Percentiles rank a stretch among this genome's conserved stretches.
Evolutionary conservation across 2,329 filamentous ascomycete genomes (phyloP).

Genomic region (Coleophoma cylindrospora): DNA sequence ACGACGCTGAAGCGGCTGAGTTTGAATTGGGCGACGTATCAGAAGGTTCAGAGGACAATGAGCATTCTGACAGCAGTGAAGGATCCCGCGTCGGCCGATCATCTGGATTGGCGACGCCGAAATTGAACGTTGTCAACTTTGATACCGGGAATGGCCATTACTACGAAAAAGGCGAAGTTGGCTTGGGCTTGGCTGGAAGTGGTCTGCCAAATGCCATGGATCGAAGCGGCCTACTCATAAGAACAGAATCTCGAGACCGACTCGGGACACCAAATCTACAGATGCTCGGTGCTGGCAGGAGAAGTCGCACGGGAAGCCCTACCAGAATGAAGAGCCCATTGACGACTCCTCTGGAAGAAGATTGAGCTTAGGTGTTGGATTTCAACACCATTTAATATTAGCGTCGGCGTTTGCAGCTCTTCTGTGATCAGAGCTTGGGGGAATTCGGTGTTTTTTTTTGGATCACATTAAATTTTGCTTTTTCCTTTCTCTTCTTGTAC

Average conservation of each 20-base stretch:
- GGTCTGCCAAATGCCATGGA: conserved; percentile 41
- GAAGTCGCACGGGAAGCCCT: conserved; percentile 37
- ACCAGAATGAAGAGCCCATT: conserved; percentile 51
- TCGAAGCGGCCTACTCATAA: conserved; percentile 68
- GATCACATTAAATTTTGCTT: not conserved
- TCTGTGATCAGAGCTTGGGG: too few species aligned
- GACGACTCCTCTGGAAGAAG: conserved; percentile 43
- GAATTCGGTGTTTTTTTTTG: not conserved
- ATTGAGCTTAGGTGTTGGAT: not conserved
- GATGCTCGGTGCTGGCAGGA: conserved; percentile 49
- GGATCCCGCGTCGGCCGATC: conserved; percentile 50
- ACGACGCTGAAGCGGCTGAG: conserved; percentile 61
- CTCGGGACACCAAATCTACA: conserved; percentile 48
- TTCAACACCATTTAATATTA: not conserved
- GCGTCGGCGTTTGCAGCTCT: not conserved
- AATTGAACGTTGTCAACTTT: conserved; percentile 46
- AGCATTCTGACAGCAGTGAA: conserved; percentile 58
- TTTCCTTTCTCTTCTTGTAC: not conserved
- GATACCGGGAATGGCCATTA: conserved; percentile 28
- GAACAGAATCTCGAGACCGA: conserved; percentile 83
- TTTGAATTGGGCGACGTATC: conserved; percentile 69
- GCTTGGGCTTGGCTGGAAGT: conserved; percentile 15
- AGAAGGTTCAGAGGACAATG: conserved; percentile 55
- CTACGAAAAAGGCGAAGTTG: conserved; percentile 19
- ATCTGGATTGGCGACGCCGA: conserved; percentile 66